Evolutionary conservation across 106 monocot genomes (phyloP).

Genomic region (Dioscorea dumetorum): DNA sequence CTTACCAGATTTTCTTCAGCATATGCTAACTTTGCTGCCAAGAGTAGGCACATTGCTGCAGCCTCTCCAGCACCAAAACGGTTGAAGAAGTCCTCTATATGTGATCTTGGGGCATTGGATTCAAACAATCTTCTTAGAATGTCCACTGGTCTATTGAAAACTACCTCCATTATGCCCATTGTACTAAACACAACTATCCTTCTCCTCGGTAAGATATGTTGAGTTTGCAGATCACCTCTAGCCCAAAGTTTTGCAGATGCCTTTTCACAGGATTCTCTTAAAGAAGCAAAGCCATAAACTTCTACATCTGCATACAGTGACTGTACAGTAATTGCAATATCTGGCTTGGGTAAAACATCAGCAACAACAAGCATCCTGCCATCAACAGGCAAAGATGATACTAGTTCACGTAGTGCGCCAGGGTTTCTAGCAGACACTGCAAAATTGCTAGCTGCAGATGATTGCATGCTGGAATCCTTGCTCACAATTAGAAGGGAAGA

Average conservation of each 20-base stretch:
- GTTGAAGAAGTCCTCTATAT: slow-evolving; percentile 84
- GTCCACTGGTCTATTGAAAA: slow-evolving; percentile 88
- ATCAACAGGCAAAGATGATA: slow-evolving; percentile 71
- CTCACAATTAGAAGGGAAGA: slow-evolving; percentile 75
- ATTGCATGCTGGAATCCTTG: slow-evolving; percentile 64
- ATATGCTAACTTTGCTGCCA: slow-evolving; percentile 66
- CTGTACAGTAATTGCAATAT: slow-evolving; percentile 51
- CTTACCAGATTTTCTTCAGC: slow-evolving; percentile 61
- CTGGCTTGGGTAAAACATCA: slow-evolving; percentile 64
- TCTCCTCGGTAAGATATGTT: slow-evolving; percentile 90
- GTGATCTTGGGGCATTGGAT: slow-evolving; percentile 47
- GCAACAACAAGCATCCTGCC: slow-evolving; percentile 89
- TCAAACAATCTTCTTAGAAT: slow-evolving; percentile 83
- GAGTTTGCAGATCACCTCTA: slow-evolving; percentile 74
- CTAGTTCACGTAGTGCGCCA: slow-evolving; percentile 73
- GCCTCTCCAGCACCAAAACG: slow-evolving; percentile 88
- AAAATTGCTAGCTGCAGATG: slow-evolving; percentile 42
- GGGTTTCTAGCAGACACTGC: slow-evolving; percentile 60
- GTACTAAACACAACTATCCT: slow-evolving; percentile 83
- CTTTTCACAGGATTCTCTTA: slow-evolving; percentile 46
- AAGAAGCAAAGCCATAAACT: slow-evolving; percentile 24
- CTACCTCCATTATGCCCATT: slow-evolving; percentile 85
- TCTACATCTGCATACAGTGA: slow-evolving; percentile 72
- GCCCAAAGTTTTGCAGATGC: slow-evolving; percentile 73
- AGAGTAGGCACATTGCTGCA: slow-evolving; percentile 91